Conservation (phyloP, 176 grass and related monocot species). For the Coix lacrymajobi region DNA sequence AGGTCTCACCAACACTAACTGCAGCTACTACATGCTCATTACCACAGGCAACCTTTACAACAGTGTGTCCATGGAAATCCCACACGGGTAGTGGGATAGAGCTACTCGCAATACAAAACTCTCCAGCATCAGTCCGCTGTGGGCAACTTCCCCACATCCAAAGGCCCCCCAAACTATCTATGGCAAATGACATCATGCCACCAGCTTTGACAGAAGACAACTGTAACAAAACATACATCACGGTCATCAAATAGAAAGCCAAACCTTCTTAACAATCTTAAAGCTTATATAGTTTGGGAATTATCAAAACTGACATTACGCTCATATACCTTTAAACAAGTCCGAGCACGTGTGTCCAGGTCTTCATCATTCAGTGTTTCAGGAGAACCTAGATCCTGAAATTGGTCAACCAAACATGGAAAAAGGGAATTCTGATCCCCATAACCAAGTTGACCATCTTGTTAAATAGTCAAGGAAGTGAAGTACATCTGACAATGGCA, state of each 20-base stretch:
- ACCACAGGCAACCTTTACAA: conserved; percentile 93
- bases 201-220: conserved; percentile 82
- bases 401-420: conserved; percentile 72
- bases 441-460: conserved; percentile 80
- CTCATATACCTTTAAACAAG: conserved; percentile 71
- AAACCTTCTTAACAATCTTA: background rate
- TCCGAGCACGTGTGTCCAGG: background rate
- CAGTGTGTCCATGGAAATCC: conserved; percentile 83
- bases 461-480: conserved; percentile 55
- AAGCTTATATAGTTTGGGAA: background rate
- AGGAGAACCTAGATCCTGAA: conserved; percentile 64
- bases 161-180: conserved; percentile 81
- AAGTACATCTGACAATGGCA: background rate
- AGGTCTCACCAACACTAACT: conserved; percentile 70
- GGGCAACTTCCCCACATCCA: conserved; percentile 97
- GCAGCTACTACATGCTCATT: conserved; percentile 94
- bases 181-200: conserved; percentile 98
- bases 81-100: conserved; percentile 71
- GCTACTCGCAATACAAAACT: conserved; percentile 49
- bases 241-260: background rate
- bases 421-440: conserved; percentile 65
- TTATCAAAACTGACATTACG: background rate
- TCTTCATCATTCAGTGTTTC: conserved; percentile 42
- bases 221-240: conserved; percentile 36
- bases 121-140: conserved; percentile 56